phyloP scores from a whole-genome alignment of 106 monocot species.

The Cymbidium sinense region DNA sequence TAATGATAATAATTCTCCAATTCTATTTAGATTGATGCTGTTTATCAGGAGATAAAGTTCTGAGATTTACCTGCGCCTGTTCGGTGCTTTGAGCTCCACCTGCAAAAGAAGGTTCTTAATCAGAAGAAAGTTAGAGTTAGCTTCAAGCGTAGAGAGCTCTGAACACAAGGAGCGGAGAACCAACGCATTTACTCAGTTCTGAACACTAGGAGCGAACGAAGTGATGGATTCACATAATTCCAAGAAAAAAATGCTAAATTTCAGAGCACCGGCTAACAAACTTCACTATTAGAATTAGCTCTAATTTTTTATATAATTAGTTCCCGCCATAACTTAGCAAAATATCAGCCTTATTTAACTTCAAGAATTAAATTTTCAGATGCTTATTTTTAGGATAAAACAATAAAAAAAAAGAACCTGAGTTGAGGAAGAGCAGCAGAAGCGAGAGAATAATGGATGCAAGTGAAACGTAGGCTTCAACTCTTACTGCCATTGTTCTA shows the following conservation, averaged over 20 bases:
- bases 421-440: background rate
- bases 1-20: background rate
- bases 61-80: background rate
- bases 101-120: background rate
- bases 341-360: background rate
- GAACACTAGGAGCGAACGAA: background rate
- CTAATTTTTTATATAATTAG: background rate
- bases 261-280: background rate
- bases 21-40: too few species aligned
- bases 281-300: background rate
- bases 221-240: background rate
- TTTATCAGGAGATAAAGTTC: background rate
- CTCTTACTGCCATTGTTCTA: background rate
- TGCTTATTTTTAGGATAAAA: too few species aligned
- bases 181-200: too few species aligned
- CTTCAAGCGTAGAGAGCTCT: background rate
- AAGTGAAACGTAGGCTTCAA: background rate
- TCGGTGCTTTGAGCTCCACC: background rate
- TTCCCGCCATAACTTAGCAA: background rate
- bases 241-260: background rate
- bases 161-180: background rate
- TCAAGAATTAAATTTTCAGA: background rate
- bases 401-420: background rate
- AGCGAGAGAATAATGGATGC: background rate
- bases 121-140: background rate